These are phyloP conservation scores for Xylaria scruposa DNA, from an alignment of 495 filamentous ascomycete genomes.

Conservation along the genomic window DNA sequence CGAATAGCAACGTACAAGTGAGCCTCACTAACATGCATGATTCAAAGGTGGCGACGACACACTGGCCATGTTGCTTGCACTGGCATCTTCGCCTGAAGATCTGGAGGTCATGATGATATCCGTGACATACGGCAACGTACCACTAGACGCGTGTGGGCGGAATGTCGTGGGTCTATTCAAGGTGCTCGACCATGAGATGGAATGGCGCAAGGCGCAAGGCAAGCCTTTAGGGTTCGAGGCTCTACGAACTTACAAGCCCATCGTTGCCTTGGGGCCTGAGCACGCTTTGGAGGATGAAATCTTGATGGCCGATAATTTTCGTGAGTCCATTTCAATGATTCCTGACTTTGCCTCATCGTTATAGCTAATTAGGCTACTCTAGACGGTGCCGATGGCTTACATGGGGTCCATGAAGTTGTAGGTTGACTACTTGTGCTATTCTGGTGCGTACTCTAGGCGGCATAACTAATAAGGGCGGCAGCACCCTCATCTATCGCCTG, in stretches of 20 bases:
- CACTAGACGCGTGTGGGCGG: slow-evolving; percentile 83
- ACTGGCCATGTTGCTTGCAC: slow-evolving; percentile 80
- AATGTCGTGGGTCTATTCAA: slow-evolving; percentile 94
- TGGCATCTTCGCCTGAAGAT: slow-evolving; percentile 82
- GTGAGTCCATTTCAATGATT: slow-evolving; percentile 56
- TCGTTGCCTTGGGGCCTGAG: slow-evolving; percentile 86
- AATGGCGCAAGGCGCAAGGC: slow-evolving; percentile 76
- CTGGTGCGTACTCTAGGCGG: background rate
- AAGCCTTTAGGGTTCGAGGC: slow-evolving; percentile 70
- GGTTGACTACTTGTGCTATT: slow-evolving; percentile 33
- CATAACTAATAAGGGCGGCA: slow-evolving; percentile 39
- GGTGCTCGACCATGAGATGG: slow-evolving; percentile 85
- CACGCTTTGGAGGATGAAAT: slow-evolving; percentile 83
- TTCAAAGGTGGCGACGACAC: slow-evolving; percentile 88
- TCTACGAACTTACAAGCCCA: slow-evolving; percentile 71
- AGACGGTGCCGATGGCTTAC: slow-evolving; percentile 93
- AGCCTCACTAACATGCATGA: slow-evolving; percentile 11
- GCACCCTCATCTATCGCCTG: slow-evolving; percentile 87
- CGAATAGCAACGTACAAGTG: background rate
- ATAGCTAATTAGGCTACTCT: background rate
- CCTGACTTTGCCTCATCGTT: background rate
- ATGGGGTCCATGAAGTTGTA: slow-evolving; percentile 85
- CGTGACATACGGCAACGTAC: slow-evolving; percentile 90
- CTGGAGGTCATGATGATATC: slow-evolving; percentile 89
- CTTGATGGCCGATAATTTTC: slow-evolving; percentile 89